These are phyloP conservation scores for Cryphonectria carpinicola DNA, from an alignment of 2,329 filamentous ascomycete genomes.

Conservation along the genomic window DNA sequence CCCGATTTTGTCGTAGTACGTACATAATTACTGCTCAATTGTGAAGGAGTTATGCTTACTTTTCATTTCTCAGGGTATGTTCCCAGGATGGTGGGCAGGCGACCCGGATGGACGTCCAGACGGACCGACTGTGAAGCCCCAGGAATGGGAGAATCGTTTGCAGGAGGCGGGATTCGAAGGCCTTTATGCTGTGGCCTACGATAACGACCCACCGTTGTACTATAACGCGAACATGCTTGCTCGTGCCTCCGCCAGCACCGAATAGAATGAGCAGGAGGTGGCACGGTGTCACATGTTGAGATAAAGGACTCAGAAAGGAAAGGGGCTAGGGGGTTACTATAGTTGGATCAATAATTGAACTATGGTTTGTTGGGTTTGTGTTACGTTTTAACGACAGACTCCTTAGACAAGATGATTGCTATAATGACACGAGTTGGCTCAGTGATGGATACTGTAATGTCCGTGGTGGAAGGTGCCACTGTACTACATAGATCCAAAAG, in stretches of 20 bases:
- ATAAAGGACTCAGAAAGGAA: neutral
- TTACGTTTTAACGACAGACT: neutral
- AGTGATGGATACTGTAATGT: no score
- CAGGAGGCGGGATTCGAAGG: neutral
- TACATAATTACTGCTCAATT: neutral
- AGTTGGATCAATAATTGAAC: neutral
- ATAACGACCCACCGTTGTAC: neutral
- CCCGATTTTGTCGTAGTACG: neutral
- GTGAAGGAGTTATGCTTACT: neutral
- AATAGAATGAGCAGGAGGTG: neutral
- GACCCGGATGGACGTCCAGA: neutral
- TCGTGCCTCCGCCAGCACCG: neutral
- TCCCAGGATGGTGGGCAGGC: neutral
- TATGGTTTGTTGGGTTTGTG: neutral
- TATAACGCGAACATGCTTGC: neutral
- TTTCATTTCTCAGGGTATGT: neutral
- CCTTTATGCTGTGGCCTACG: neutral
- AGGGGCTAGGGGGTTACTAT: neutral
- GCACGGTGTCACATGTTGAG: neutral
- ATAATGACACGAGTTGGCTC: neutral
- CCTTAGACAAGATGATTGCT: neutral
- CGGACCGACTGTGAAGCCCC: neutral
- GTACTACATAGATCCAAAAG: no score
- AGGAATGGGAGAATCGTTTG: neutral
- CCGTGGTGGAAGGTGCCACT: no score